Percentiles rank a stretch among this genome's conserved stretches.
Evolutionary conservation across 257 asterid species (phyloP).

Genomic region (Jasminum sambac): DNA sequence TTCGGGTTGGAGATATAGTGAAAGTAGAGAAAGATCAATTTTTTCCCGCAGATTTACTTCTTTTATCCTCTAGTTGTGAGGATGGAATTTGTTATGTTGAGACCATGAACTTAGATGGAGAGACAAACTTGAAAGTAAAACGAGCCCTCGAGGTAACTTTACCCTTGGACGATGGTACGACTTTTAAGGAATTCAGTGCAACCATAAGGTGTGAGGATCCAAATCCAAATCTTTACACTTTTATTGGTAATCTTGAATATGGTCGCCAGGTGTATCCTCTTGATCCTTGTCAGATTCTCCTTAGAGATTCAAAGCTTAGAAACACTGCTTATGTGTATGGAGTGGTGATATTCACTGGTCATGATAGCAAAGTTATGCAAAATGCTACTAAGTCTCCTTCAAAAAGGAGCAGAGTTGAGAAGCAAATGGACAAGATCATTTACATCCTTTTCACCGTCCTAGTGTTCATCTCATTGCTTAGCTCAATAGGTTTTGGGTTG

Average conservation of each 20-base stretch:
- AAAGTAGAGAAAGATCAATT: conserved; percentile 88
- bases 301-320: conserved; percentile 93
- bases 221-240: conserved; percentile 78
- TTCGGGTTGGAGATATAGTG: conserved; percentile 84
- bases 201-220: conserved; percentile 88
- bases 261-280: conserved; percentile 63
- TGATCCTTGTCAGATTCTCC: conserved; percentile 91
- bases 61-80: conserved; percentile 79
- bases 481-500: conserved; percentile 73
- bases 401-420: conserved; percentile 82
- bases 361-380: conserved; percentile 94
- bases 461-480: conserved; percentile 67
- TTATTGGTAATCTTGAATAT: conserved; percentile 84
- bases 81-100: conserved; percentile 97
- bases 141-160: conserved; percentile 72
- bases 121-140: conserved; percentile 92
- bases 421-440: conserved; percentile 91
- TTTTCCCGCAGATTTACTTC: conserved; percentile 92
- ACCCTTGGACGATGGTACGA: conserved; percentile 53
- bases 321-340: conserved; percentile 81
- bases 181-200: conserved; percentile 74
- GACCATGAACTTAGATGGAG: conserved; percentile 96
- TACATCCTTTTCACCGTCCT: conserved; percentile 79
- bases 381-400: conserved; percentile 92
- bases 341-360: conserved; percentile 85